These are phyloP conservation scores for Clonostachys rosea DNA, from an alignment of 2,329 filamentous ascomycete species.

Conservation along the genomic window DNA sequence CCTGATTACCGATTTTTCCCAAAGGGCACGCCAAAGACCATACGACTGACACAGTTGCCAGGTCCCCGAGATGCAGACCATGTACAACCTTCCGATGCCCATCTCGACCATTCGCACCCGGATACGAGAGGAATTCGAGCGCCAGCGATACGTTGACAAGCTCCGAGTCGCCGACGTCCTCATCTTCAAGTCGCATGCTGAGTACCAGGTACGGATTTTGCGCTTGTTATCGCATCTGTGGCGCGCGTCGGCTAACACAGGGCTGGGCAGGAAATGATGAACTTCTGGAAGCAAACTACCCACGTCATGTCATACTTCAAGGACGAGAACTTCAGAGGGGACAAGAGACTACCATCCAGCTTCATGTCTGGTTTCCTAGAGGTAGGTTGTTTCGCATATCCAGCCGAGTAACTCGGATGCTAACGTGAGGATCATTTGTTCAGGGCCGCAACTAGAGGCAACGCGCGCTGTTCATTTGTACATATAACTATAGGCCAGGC, in stretches of 20 bases:
- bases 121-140: constrained; percentile 94
- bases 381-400: constrained; percentile 47
- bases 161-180: constrained; percentile 84
- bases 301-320: constrained; percentile 98
- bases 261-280: constrained; percentile 80
- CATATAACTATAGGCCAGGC: constrained; percentile 21
- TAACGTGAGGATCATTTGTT: not conserved
- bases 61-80: constrained; percentile 94
- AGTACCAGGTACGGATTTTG: constrained; percentile 74
- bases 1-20: not conserved
- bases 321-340: constrained; percentile 71
- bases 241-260: no score
- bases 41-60: constrained; percentile 27
- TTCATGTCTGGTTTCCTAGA: constrained; percentile 96
- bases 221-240: no score
- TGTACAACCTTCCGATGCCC: constrained; percentile 92
- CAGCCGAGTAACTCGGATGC: constrained; percentile 7
- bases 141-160: constrained; percentile 89
- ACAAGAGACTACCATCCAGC: constrained; percentile 74
- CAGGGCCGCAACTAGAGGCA: constrained; percentile 52
- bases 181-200: constrained; percentile 83
- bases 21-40: not conserved
- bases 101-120: constrained; percentile 86
- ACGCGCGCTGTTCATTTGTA: constrained; percentile 16
- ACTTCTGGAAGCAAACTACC: constrained; percentile 97